Base-by-base conservation (phyloP, 345 rosid genomes). In the Citrus australasica region DNA sequence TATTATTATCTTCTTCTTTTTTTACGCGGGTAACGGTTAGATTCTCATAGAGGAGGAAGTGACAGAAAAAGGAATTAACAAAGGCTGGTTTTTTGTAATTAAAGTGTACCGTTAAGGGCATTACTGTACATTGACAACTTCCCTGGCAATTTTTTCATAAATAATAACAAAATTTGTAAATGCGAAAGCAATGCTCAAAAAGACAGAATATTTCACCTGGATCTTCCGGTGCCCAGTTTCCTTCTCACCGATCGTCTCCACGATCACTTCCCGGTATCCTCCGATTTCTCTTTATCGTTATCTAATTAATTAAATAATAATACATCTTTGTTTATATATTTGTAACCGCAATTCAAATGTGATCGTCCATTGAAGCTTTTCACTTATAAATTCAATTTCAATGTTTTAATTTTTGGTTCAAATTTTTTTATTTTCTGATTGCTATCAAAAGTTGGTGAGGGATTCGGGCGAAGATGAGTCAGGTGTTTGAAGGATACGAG, bases 401-500 rank as follows among this genome's bases (percentile, higher is more conserved):
- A 9, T 40, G 24, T n/a, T 68, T 40, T 28, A 68, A 9, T 35
- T 69, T 69, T 46, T 14, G 7, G 4, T 70, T 27, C 24, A 7
- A 7, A 0, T 13, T 40, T 24, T 32, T 69, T 69, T 69, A 6
- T 13, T 27, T 7, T 16, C 37, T 27, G 9, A 48, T 51, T 24
- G 21, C 32, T 70, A 4, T 22, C 8, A 19, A 70, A 67, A 74
- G 28, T 75, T 33, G 46, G 75, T 72, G 69, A 62, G 79, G 62
- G 75, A 60, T 79, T 25, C 13, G 73, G 22, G 80, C 30, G 35
- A 73, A 42, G 74, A 86, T 86, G 88, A 86, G 88, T 63, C 74
- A 66, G 76, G 87, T 86, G 25, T 82, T 86, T 58, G 80, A 82
- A 32, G 82, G 78, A 56, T 79, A 82, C 63, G 80, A 82, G 73